A percentile compares a stretch with the other conserved stretches of the same genome.
These are phyloP conservation scores for Pseudopediastrum boryanum DNA, from an alignment of 139 green algal genomes.

Conservation along the genomic window DNA sequence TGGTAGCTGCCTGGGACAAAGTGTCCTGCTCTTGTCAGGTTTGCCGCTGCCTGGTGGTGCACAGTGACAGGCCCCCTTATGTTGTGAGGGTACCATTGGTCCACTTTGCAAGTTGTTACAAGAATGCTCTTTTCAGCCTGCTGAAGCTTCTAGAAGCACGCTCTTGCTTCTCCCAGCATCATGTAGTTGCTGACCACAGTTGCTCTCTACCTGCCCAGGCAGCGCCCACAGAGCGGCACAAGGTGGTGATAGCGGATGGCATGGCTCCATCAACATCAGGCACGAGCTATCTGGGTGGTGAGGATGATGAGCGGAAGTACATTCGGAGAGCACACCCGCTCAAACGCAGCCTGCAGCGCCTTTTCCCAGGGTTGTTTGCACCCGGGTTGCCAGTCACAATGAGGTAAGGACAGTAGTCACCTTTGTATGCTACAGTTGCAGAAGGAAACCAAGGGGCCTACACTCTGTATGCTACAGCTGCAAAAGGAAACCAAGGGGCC, in stretches of 20 bases:
- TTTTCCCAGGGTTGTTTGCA: conserved; percentile 72
- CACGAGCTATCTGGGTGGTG: conserved; percentile 35
- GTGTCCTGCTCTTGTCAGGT: too few species aligned
- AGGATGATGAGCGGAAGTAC: conserved; percentile 73
- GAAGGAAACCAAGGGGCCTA: neutral
- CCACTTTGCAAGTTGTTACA: too few species aligned
- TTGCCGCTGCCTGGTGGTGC: too few species aligned
- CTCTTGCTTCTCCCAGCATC: too few species aligned
- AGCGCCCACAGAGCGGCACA: conserved; percentile 20
- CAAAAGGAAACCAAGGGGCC: neutral
- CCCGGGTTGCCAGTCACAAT: conserved; percentile 24
- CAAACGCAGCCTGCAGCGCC: conserved; percentile 64
- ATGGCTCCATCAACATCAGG: conserved; percentile 29
- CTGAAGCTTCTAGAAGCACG: too few species aligned
- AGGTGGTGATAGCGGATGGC: conserved; percentile 35
- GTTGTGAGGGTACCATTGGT: too few species aligned
- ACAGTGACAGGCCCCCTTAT: too few species aligned
- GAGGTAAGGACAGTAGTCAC: neutral
- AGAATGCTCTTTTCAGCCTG: too few species aligned
- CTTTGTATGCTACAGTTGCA: neutral
- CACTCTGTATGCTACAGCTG: neutral
- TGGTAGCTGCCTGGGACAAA: too few species aligned
- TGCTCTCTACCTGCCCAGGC: neutral
- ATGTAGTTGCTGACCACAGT: too few species aligned
- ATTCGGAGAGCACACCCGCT: conserved; percentile 45